These are phyloP conservation scores for Geoglossum cookeanum DNA, from an alignment of 2,329 filamentous ascomycete species.

Conservation along the genomic window DNA sequence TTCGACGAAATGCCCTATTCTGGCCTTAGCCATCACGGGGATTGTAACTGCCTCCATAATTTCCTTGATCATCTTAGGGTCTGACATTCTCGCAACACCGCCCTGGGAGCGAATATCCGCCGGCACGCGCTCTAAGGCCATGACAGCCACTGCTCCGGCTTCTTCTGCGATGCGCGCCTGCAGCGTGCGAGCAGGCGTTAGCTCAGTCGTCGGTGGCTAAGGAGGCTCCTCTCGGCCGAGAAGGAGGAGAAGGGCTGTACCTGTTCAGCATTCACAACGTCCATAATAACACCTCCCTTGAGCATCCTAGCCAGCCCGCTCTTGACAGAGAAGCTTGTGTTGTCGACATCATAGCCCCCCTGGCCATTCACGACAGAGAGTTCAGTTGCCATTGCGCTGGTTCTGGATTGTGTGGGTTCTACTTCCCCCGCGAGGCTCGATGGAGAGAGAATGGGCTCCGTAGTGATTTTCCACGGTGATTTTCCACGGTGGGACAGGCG, in stretches of 20 bases:
- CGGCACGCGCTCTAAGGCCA: slow-evolving; percentile 94
- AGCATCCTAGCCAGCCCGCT: slow-evolving; percentile 92
- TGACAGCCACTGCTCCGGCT: slow-evolving; percentile 86
- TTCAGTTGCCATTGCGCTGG: slow-evolving; percentile 24
- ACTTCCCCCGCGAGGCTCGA: no score
- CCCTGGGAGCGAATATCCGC: slow-evolving; percentile 87
- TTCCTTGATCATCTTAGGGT: slow-evolving; percentile 83
- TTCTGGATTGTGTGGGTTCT: not conserved
- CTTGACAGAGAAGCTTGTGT: slow-evolving; percentile 66
- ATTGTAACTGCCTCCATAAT: slow-evolving; percentile 93
- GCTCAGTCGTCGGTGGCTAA: no score
- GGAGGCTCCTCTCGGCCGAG: not conserved
- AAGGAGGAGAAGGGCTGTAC: slow-evolving; percentile 20
- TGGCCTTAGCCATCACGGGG: slow-evolving; percentile 96
- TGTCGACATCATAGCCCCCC: slow-evolving; percentile 20
- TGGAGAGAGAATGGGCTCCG: no score
- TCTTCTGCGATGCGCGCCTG: slow-evolving; percentile 92
- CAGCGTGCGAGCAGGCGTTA: not conserved
- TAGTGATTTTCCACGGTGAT: no score
- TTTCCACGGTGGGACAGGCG: no score
- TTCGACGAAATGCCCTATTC: slow-evolving; percentile 95
- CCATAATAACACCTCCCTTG: slow-evolving; percentile 99
- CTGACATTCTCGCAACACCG: slow-evolving; percentile 91
- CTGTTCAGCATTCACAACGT: slow-evolving; percentile 82
- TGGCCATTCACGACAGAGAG: slow-evolving; percentile 28